Percentiles rank a stretch among this genome's conserved stretches.
Conservation (phyloP, 2,329 filamentous ascomycete genomes). For the Aspergillaceae sp. region DNA sequence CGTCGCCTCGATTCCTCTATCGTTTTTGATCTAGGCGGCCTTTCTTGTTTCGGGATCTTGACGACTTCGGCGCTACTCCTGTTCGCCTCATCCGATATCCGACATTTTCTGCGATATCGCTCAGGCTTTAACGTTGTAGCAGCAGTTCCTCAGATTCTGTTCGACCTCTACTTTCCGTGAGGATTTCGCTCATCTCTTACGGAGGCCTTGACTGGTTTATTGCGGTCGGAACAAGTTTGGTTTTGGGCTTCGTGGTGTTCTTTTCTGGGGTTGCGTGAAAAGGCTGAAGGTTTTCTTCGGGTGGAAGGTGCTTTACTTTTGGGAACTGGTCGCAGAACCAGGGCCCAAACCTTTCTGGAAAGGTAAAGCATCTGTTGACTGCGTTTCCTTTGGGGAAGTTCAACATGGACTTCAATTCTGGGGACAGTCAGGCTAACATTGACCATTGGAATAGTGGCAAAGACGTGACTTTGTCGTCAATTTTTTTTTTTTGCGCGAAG, state of each 20-base stretch:
- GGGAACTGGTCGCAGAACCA: conserved; percentile 12
- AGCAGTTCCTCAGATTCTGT: conserved; percentile 19
- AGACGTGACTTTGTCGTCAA: conserved; percentile 13
- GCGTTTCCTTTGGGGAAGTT: conserved; percentile 11
- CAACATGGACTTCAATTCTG: conserved; percentile 8
- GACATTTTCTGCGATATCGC: not conserved
- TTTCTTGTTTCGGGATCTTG: conserved; percentile 22
- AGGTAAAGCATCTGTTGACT: conserved; percentile 31
- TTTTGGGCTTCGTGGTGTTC: conserved; percentile 19
- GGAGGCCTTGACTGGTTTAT: conserved; percentile 36
- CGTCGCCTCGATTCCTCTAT: conserved; percentile 2
- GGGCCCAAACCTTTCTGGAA: conserved; percentile 14
- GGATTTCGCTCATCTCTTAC: conserved; percentile 21
- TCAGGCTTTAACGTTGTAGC: conserved; percentile 12
- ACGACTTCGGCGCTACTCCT: conserved; percentile 15
- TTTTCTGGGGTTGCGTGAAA: conserved; percentile 11
- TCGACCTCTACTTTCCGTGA: conserved; percentile 19
- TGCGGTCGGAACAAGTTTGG: conserved; percentile 27
- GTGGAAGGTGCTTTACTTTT: conserved; percentile 5
- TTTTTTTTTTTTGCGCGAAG: conserved; percentile 6
- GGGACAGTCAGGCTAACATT: conserved; percentile 23
- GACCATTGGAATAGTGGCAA: conserved; percentile 22
- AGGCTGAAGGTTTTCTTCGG: conserved; percentile 1
- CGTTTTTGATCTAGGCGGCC: conserved; percentile 13
- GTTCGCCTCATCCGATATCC: not conserved